phyloP scores from a whole-genome alignment of 2,329 filamentous ascomycete species.

The Colletotrichum tropicale region DNA sequence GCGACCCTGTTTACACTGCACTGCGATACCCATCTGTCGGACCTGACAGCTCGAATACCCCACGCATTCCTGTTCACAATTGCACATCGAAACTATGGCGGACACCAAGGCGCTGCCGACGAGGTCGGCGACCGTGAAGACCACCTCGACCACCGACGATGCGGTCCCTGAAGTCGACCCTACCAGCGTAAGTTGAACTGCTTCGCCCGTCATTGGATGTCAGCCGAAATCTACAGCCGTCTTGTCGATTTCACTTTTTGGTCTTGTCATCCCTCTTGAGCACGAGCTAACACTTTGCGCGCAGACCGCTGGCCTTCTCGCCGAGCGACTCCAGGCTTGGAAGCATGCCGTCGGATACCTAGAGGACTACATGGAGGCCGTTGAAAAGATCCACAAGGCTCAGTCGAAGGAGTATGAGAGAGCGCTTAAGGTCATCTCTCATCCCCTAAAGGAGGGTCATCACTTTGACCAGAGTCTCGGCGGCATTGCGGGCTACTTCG shows the following conservation, averaged over 20 bases:
- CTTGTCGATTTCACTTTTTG: not conserved
- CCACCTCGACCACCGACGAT: slow-evolving; percentile 48
- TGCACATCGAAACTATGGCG: slow-evolving; percentile 33
- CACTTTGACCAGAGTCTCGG: slow-evolving; percentile 93
- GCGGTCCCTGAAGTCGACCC: slow-evolving; percentile 64
- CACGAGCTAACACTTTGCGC: not conserved
- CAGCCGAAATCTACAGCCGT: not conserved
- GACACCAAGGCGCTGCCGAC: slow-evolving; percentile 43
- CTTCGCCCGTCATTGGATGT: not conserved
- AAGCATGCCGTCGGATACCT: slow-evolving; percentile 92
- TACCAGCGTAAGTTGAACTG: slow-evolving; percentile 51
- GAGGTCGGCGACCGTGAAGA: slow-evolving; percentile 46
- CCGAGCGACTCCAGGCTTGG: slow-evolving; percentile 91
- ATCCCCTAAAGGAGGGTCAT: slow-evolving; percentile 85
- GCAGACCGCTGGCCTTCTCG: slow-evolving; percentile 79
- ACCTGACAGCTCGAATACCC: not conserved
- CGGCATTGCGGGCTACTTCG: slow-evolving; percentile 87
- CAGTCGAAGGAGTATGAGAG: slow-evolving; percentile 96
- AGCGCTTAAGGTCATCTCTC: slow-evolving; percentile 87
- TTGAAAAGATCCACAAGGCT: slow-evolving; percentile 83
- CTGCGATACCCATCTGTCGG: not conserved
- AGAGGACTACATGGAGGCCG: slow-evolving; percentile 85
- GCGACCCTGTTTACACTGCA: not conserved
- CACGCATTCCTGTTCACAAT: not conserved
- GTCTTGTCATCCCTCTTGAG: not conserved